Evolutionary conservation across 345 rosid species (phyloP).

Genomic region (Eucalyptus coolabah): DNA sequence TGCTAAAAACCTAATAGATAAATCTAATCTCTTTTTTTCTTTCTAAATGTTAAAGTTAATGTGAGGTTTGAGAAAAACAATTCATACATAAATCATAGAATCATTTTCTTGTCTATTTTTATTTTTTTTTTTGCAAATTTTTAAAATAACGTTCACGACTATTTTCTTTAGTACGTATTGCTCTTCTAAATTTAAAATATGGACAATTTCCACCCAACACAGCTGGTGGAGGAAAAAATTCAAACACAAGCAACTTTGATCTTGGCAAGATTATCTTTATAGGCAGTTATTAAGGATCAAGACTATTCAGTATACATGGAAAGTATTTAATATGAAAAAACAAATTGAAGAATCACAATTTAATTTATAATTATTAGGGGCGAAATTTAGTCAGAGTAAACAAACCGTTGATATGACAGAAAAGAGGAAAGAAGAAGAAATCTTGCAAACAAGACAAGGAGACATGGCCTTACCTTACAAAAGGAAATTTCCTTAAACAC

Average conservation of each 20-base stretch:
- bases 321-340: neutral
- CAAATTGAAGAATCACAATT: neutral
- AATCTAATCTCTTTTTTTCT: neutral
- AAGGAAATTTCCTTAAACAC: neutral
- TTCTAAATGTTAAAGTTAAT: neutral
- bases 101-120: neutral
- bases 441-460: neutral
- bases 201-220: neutral
- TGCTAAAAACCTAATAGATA: neutral
- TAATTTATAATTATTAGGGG: neutral
- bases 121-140: neutral
- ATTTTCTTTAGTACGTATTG: neutral
- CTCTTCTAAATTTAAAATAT: neutral
- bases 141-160: neutral
- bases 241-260: neutral
- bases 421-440: neutral
- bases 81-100: neutral
- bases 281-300: neutral
- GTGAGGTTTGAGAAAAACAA: neutral
- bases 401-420: neutral
- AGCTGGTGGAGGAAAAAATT: neutral
- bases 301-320: neutral
- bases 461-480: neutral
- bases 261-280: neutral
- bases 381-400: neutral